Percentiles rank a stretch among this genome's conserved stretches.
These are phyloP conservation scores for Urostyla sp. DNA, from an alignment of 73 alveolate species.

Conservation along the genomic window DNA sequence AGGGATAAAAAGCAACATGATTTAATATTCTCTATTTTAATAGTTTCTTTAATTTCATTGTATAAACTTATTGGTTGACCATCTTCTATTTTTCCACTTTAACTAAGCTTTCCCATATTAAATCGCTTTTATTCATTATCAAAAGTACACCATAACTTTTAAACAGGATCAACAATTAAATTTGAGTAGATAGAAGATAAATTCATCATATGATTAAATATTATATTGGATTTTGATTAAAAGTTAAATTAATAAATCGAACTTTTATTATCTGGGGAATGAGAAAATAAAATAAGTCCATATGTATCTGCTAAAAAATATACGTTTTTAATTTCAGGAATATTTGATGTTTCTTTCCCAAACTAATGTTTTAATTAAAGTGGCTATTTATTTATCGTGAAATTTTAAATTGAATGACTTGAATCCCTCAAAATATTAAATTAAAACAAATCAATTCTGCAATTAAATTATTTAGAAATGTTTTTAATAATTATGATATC, in stretches of 20 bases:
- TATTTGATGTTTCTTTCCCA: neutral
- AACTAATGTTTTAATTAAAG: neutral
- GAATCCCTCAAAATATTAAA: slow-evolving; percentile 1
- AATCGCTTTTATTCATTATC: slow-evolving; percentile 18
- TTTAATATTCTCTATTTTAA: neutral
- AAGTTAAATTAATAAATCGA: slow-evolving; percentile 2
- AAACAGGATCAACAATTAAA: neutral
- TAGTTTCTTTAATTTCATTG: neutral
- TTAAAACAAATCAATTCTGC: neutral
- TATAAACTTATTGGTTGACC: slow-evolving; percentile 10
- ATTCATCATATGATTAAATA: neutral
- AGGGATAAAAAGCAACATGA: neutral
- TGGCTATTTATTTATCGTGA: neutral
- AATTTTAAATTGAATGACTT: neutral
- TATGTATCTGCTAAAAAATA: neutral
- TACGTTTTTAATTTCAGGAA: neutral
- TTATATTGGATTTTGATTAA: neutral
- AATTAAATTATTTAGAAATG: neutral
- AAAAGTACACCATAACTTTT: slow-evolving; percentile 7
- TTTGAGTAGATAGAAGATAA: slow-evolving; percentile 7
- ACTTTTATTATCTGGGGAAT: slow-evolving; percentile 2
- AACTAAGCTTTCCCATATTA: slow-evolving; percentile 1
- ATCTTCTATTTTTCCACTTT: slow-evolving; percentile 2
- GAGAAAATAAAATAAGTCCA: slow-evolving; percentile 1
- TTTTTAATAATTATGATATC: too few species aligned